Percentiles rank a stretch among this genome's conserved stretches.
These are phyloP conservation scores for Ascochyta rabiei DNA, from an alignment of 2,329 filamentous ascomycete genomes.

Conservation along the genomic window DNA sequence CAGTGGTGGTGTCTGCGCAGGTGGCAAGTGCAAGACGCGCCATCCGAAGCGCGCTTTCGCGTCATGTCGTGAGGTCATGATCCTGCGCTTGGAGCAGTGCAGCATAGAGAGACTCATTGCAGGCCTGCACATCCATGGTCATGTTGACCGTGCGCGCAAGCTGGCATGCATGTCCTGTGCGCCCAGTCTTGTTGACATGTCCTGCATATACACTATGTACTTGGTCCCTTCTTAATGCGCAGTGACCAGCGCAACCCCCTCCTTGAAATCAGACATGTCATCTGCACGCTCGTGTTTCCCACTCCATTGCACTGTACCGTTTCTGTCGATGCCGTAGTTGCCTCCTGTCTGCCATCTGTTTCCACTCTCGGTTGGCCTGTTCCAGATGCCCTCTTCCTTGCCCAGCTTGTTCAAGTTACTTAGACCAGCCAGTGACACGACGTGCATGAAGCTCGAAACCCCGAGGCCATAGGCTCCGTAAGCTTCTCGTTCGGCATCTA, in stretches of 20 bases:
- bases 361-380: constrained; percentile 68
- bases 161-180: neutral
- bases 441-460: constrained; percentile 65
- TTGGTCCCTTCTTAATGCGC: neutral
- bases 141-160: neutral
- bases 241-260: constrained; percentile 47
- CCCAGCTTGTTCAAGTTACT: constrained; percentile 64
- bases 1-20: neutral
- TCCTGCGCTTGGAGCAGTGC: neutral
- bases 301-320: constrained; percentile 61
- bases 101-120: neutral
- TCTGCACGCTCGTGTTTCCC: constrained; percentile 57
- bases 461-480: constrained; percentile 73
- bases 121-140: neutral
- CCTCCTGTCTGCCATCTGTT: constrained; percentile 72
- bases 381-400: constrained; percentile 69
- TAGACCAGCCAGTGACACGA: constrained; percentile 64
- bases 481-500: constrained; percentile 64
- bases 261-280: constrained; percentile 61
- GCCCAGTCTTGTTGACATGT: too few relatives aligned
- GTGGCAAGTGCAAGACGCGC: constrained; percentile 15
- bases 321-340: constrained; percentile 64
- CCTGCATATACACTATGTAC: too few relatives aligned
- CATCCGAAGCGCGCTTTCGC: constrained; percentile 13
- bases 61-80: constrained; percentile 21